Evolutionary conservation across 768 basidiomycete species (phyloP), one percentile per base, ranked within the genome.

Genomic region (Glaciozyma martinii): DNA sequence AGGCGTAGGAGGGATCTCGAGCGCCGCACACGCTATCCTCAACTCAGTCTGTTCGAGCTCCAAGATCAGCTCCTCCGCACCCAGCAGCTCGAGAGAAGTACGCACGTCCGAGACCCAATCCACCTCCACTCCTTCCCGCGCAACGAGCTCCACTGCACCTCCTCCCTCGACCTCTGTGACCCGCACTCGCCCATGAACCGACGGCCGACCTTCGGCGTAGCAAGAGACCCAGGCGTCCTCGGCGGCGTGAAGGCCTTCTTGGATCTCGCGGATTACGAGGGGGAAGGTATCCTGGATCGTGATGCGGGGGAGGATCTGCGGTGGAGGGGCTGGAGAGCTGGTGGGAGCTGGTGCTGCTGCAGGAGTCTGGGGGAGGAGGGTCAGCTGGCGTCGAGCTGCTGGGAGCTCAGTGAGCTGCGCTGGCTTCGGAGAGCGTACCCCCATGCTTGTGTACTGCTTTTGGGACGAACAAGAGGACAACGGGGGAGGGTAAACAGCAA

Each of bases 211-310:
- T 80, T 19, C 74, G 75, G 1, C 59, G 77, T 89, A 89, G 73
- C 84, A 85, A 5, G 87, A 89, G 3, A 89, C 75, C 87, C 87
- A 90, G 73, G 86, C 82, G 63, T 80, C 80, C 64, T 89, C 88
- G 6, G 57, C 57, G 1, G 52, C 62, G 54, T 59, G 44, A 1
- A 46, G 23, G 27, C 58, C 58, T 73, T 82, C 80, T 23, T 79
- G 76, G 3, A 89, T 83, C 70, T 90, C 87, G 37, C 81, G 78
- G 42, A 87, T 78, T 2, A 87, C 83, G 46, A 79, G 74, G 6
- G 79, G 73, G 66, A 86, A 84, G 47, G 84, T 82, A 25, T 82
- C 83, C 76, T 88, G 85, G 47, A 84, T 76, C 7, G 82, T 82
- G 37, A 81, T 76, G 30, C 84, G 80, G 7, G 85, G 84, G 8